phyloP scores from a whole-genome alignment of 345 rosid genomes.

The Pistacia vera region DNA sequence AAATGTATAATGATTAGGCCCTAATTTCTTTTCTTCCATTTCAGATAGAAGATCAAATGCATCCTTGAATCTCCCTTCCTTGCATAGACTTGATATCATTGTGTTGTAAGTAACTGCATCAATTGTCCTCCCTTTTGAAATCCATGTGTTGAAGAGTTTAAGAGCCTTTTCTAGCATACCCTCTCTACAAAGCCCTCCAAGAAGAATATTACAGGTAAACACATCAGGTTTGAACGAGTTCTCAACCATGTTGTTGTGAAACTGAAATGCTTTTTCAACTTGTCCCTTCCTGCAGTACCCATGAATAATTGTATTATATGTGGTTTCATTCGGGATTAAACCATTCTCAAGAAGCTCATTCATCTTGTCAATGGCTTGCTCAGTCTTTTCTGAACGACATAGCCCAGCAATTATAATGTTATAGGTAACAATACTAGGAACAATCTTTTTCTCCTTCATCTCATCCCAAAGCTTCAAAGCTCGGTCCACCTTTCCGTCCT shows the following conservation, averaged over 20 bases:
- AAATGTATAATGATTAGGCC: constrained; percentile 71
- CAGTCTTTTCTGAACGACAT: constrained; percentile 65
- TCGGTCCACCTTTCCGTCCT: constrained; percentile 42
- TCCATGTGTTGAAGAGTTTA: constrained; percentile 68
- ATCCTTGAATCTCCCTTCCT: constrained; percentile 66
- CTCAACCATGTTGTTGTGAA: constrained; percentile 68
- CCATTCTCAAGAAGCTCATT: constrained; percentile 69
- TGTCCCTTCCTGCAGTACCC: constrained; percentile 72
- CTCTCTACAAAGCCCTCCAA: constrained; percentile 69
- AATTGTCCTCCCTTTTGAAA: constrained; percentile 51
- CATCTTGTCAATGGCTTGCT: constrained; percentile 63
- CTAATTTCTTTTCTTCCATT: constrained; percentile 64
- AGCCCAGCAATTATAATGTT: constrained; percentile 72
- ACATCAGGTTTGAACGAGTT: constrained; percentile 71
- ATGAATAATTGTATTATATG: constrained; percentile 67
- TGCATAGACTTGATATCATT: constrained; percentile 69
- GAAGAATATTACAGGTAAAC: constrained; percentile 74
- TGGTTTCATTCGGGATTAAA: constrained; percentile 63
- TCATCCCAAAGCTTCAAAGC: constrained; percentile 80
- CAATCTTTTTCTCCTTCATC: constrained; percentile 69
- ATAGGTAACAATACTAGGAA: constrained; percentile 65
- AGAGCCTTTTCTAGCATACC: constrained; percentile 85
- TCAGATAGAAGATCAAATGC: constrained; percentile 67
- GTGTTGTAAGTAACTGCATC: constrained; percentile 82
- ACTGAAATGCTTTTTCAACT: constrained; percentile 82